Base-by-base conservation (phyloP, 2,329 filamentous ascomycete species). In the Penicillium psychrosexuale region DNA sequence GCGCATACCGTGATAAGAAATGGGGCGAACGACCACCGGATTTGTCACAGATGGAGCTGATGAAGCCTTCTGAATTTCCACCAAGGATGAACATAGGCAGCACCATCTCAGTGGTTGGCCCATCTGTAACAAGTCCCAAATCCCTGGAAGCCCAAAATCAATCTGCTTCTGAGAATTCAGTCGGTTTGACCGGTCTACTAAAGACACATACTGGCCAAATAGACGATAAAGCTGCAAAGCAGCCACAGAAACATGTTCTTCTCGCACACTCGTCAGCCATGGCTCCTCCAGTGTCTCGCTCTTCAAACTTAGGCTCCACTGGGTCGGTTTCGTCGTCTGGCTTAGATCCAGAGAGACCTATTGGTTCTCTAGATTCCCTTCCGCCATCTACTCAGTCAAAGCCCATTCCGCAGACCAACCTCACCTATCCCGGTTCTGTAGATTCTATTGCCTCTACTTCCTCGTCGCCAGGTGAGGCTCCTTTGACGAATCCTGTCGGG, bases 21-120 rank as follows among this genome's bases (percentile, higher is more conserved):
- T 57, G 56, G 8, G 55, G 63, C 33, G 74, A 77, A 31, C 67
- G 64, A 38, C 60, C 63, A n/a, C 75, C 75, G 15, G 65, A 75
- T 57, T 64, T 70, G 22, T 66, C 58, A 17, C 61, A 72, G 39
- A 45, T 77, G 15, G 62, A 77, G 15, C 59, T 77, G n/a, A 58
- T 64, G 56, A 67, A 60, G 8, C 73, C 73, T 8, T 66, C 67
- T 7, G 67, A 74, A 9, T 75, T 69, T 61, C 44, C 61, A 12
- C 39, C 61, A 5, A 55, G 58, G 38, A 52, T 13, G 22, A 53
- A 34, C 17, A 43, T 56, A 24, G 39, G 13, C 15, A 9, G 39
- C 22, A 30, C 31, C 11, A 19, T 28, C 5, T 19, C 45, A 13
- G 15, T 11, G 1, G 12, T 42, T 17, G 27, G 36, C 15, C 12